Evolutionary conservation across 805 yeast species (phyloP), one percentile per base, ranked within the genome.

Genomic region (Cyberlindnera saturnus): DNA sequence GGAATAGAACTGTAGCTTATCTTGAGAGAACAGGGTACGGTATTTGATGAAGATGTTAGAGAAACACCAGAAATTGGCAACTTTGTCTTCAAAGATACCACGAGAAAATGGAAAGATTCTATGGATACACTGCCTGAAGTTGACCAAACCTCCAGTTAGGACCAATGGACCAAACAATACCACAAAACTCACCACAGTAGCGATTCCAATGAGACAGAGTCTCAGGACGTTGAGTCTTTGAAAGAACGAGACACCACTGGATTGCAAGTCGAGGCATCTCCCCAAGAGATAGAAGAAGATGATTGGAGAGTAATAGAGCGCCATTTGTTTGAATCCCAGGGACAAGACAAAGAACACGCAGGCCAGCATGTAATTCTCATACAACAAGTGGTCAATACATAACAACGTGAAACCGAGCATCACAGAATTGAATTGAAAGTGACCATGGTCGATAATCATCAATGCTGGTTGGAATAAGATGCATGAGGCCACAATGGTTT

Each of bases 31-130:
- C 0, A 71, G 39, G 5, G 64, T 54, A 50, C 76, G 79, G 57
- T 87, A 82, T 60, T 91, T 91, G 59, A 90, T 61, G 10, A 88
- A 49, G 1, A 84, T 69, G 61, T 93, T 93, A 1, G 89, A 69
- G n/a, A 96, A 82, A 63, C 98, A 90, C 99, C 99, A 93, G 56
- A 93, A 84, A 59, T 90, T 93, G 33, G 96, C 96, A 14, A 93
- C 98, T 61, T 93, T 93, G 60, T 93, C 98, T 62, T 93, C 99
- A 73, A 95, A 93, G 7, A 93, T 72, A 0, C 99, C 99, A 59
- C 98, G 75, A 36, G 81, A 77, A 52, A 93, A 91, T 1, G 99
- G 99, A 62, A 93, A 93, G 28, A 91, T 82, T 49, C 98, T 74
- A 35, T 86, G 95, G 23, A 63, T 49, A 1, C 83, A 59, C 52